Base-by-base conservation (phyloP, 306 rosid genomes). In the Elaeagnus macrophylla region DNA sequence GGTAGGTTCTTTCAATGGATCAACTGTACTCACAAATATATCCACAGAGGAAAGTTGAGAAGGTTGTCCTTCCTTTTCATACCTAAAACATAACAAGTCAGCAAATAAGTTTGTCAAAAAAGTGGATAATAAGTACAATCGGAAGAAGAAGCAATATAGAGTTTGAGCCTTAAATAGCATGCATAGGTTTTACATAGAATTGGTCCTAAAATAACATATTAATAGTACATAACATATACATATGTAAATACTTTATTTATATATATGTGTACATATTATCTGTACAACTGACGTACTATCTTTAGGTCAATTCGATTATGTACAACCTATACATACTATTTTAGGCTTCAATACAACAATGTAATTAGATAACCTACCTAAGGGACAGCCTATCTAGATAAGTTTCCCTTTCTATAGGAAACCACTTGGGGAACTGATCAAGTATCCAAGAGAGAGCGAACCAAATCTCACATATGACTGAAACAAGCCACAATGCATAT, bases 401-500 rank as follows among this genome's bases (percentile, higher is more conserved):
- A 42, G 94, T 84, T 79, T 76, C 76, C 39, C 94, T 76, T 7
- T 25, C 66, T 35, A 81, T 74, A 51, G 88, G 94, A 56, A 81
- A 61, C 88, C 79, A 84, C 66, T 81, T 84, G 0, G 81, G 77
- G 57, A 81, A 72, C 44, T 78, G 94, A 74, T 79, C 80, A 37
- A 81, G 80, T 59, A 84, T 81, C 94, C 94, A 84, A 37, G 88
- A 67, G 54, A 81, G 47, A 51, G 83, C 69, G 67, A 84, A 81
- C 85, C 88, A 84, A 59, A 84, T 62, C 76, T 84, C 88, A 71
- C 93, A 84, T 16, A 78, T 75, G 37, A 84, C 65, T 38, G 94
- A 81, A 10, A 73, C 63, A 37, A 81, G 69, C 94, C 94, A 84
- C 48, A 84, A 20, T 51, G 77, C 75, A 72, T 67, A 76, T 32